Evolutionary conservation across 2,329 filamentous ascomycete genomes (phyloP).

Genomic region (Penicillium oxalicum): DNA sequence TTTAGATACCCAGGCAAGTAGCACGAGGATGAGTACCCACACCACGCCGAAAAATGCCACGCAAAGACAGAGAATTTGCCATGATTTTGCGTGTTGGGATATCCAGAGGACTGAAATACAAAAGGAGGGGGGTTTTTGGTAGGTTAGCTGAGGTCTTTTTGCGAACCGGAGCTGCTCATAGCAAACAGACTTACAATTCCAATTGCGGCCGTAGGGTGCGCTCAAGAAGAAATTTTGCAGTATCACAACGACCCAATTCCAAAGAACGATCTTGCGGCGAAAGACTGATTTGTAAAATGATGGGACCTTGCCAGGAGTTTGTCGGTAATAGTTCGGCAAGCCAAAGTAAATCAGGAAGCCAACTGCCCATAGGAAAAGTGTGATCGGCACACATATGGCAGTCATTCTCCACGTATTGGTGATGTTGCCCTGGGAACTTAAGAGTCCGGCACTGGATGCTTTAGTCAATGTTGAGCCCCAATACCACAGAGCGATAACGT

Average conservation of each 20-base stretch:
- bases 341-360: slow-evolving; percentile 53
- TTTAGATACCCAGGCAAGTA: slow-evolving; percentile 53
- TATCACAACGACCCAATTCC: slow-evolving; percentile 60
- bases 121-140: too few relatives aligned
- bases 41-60: slow-evolving; percentile 47
- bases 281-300: slow-evolving; percentile 59
- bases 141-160: background rate
- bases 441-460: slow-evolving; percentile 38
- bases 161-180: background rate
- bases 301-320: slow-evolving; percentile 57
- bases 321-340: slow-evolving; percentile 62
- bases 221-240: slow-evolving; percentile 64
- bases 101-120: slow-evolving; percentile 48
- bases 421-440: slow-evolving; percentile 31
- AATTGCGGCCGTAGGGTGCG: slow-evolving; percentile 61
- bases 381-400: slow-evolving; percentile 54
- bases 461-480: slow-evolving; percentile 56
- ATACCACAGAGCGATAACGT: slow-evolving; percentile 60
- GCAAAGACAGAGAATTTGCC: slow-evolving; percentile 51
- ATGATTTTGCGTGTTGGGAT: slow-evolving; percentile 50
- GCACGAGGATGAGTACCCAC: slow-evolving; percentile 44
- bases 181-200: slow-evolving; percentile 45
- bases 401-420: slow-evolving; percentile 43
- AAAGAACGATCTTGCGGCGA: slow-evolving; percentile 59
- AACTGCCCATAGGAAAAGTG: slow-evolving; percentile 52